A percentile compares a stretch with the other conserved stretches of the same genome.
Conservation (phyloP, 2,329 filamentous ascomycete species). For the Calonectria hawksworthii region DNA sequence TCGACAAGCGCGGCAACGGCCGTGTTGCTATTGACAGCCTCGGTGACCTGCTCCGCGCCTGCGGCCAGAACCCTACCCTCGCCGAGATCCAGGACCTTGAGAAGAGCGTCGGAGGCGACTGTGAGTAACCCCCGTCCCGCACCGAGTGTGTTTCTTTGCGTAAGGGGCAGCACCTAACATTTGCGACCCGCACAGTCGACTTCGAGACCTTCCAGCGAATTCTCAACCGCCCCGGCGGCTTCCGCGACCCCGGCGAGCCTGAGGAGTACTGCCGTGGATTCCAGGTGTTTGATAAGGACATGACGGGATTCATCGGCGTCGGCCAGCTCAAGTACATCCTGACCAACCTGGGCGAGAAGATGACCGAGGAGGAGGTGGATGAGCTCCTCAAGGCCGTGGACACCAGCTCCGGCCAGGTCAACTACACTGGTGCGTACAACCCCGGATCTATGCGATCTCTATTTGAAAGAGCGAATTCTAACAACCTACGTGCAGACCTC, state of each 20-base stretch:
- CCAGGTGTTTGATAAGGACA: conserved; percentile 99
- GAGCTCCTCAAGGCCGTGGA: conserved; percentile 99
- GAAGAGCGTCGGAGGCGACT: conserved; percentile 89
- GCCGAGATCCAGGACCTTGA: conserved; percentile 94
- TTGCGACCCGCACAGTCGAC: conserved; percentile 75
- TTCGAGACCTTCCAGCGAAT: conserved; percentile 98
- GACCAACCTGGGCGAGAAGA: conserved; percentile 98
- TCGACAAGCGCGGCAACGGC: conserved; percentile 98
- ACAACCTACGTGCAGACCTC: conserved; percentile 68
- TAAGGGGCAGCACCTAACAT: conserved; percentile 27
- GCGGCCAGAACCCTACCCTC: conserved; percentile 97
- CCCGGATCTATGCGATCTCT: background rate
- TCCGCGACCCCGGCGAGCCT: conserved; percentile 97
- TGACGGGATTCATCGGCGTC: conserved; percentile 97
- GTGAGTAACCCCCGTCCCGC: conserved; percentile 69
- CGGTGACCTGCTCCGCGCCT: conserved; percentile 94
- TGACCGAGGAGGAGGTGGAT: conserved; percentile 98
- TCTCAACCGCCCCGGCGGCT: conserved; percentile 96
- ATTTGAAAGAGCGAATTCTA: conserved; percentile 1
- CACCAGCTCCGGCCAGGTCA: conserved; percentile 95
- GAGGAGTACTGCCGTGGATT: conserved; percentile 99
- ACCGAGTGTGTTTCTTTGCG: background rate
- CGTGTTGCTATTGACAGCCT: conserved; percentile 89
- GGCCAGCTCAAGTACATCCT: conserved; percentile 98
- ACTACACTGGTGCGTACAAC: conserved; percentile 82